Evolutionary conservation across 2,329 filamentous ascomycete species (phyloP), one percentile per base, ranked within the genome.

Genomic region (Fusarium sp.): DNA sequence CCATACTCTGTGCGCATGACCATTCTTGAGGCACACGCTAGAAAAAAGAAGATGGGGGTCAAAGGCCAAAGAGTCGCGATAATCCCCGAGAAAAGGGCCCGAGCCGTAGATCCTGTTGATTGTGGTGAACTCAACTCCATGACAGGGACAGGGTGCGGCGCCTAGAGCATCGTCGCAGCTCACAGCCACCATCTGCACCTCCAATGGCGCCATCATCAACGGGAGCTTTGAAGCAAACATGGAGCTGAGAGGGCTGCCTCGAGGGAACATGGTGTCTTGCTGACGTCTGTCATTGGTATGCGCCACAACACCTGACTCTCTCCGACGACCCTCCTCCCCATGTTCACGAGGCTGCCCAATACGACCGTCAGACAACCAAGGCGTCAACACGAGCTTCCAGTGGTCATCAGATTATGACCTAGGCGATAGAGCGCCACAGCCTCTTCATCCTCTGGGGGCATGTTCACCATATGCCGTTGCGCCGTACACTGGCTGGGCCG

Each of bases 391-490:
- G 73, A 74, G 54, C 43, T 45, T 44, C 67, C 62, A 69, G 46
- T 69, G 72, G 70, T 74, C 73, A 72, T 65, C 66, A 54, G 73
- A 58, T 47, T 34, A 56, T 70, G 69, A 69, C 69, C 51, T 54
- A 22, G 58, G 54, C 58, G 38, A 63, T 43, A 58, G 51, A 67
- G 57, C 69, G 61, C 65, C 59, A 53, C 47, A 49, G 57, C 56
- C 45, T 47, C 45, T 56, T 80, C 80, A 85, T 67, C 81, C 81
- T 62, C 84, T 80, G 54, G 83, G 78, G 20, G 79, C 77, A 46
- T 80, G 79, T 58, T 84, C 82, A 53, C 78, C 80, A 65, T 85
- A 85, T n/a, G 77, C 77, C 47, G 78, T 75, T 22, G 79, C 69
- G 56, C 78, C 80, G 67, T 86, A 86, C 49, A 85, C 82, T 9